phyloP scores from a whole-genome alignment of 441 rosid species.

The Bocquillonia castaneifolia region DNA sequence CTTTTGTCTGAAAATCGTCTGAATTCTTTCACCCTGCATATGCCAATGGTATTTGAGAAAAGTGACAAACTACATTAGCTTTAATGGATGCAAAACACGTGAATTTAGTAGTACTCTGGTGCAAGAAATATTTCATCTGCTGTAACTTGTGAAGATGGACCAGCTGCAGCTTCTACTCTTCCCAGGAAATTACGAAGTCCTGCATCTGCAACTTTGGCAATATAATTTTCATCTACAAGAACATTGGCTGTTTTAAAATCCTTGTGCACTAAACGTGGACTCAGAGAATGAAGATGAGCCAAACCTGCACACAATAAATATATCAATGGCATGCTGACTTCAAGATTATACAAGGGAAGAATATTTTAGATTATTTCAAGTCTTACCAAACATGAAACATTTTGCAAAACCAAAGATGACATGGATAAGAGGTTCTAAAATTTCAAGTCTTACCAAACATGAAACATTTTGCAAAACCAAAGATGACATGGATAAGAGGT shows the following conservation, averaged over 20 bases:
- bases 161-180: conserved; percentile 62
- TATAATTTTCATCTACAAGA: conserved; percentile 55
- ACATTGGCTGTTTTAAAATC: conserved; percentile 69
- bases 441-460: conserved; percentile 23
- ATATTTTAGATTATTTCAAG: conserved; percentile 5
- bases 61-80: conserved; percentile 1
- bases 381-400: conserved; percentile 23
- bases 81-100: background rate
- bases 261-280: conserved; percentile 61
- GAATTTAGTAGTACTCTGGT: conserved; percentile 56
- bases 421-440: no score
- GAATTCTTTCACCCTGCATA: conserved; percentile 39
- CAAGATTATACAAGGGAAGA: conserved; percentile 20
- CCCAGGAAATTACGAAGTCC: conserved; percentile 62
- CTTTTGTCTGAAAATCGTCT: conserved; percentile 43
- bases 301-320: conserved; percentile 42
- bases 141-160: conserved; percentile 63
- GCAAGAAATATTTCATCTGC: conserved; percentile 84
- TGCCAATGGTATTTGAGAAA: conserved; percentile 12
- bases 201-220: conserved; percentile 58
- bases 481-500: no score
- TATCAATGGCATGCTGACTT: conserved; percentile 22
- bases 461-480: conserved; percentile 12
- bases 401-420: conserved; percentile 14
- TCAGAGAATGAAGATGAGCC: conserved; percentile 51